These are phyloP conservation scores for Solanum aculeatissimum DNA, from an alignment of 305 asterid genomes.

Conservation along the genomic window DNA sequence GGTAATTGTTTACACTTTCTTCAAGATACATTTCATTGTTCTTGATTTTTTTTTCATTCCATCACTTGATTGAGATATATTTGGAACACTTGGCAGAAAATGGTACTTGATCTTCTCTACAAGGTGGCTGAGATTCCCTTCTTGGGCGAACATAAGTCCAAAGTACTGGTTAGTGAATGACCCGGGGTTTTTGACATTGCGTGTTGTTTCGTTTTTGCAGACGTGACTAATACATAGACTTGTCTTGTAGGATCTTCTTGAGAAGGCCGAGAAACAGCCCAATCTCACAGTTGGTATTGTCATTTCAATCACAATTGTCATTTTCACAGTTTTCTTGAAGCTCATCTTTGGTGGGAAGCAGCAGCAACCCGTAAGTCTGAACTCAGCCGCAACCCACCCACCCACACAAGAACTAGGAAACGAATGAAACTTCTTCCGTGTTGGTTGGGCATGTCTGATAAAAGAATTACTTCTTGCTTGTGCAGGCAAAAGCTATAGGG, in stretches of 20 bases:
- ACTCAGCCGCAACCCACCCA: neutral
- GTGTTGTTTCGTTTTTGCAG: neutral
- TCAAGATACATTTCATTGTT: neutral
- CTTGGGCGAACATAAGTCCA: constrained; percentile 62
- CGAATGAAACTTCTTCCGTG: neutral
- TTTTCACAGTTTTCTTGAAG: constrained; percentile 48
- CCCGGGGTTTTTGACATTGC: neutral
- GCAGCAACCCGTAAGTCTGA: constrained; percentile 22
- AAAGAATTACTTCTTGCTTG: neutral
- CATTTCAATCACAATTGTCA: constrained; percentile 30
- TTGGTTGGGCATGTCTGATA: neutral
- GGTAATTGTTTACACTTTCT: constrained; percentile 24
- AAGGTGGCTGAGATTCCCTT: constrained; percentile 74
- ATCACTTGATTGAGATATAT: neutral
- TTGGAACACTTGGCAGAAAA: constrained; percentile 42
- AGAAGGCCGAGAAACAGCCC: constrained; percentile 85
- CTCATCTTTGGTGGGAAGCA: constrained; percentile 73
- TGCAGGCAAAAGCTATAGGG: constrained; percentile 36
- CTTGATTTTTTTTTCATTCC: neutral
- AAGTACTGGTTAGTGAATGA: constrained; percentile 47
- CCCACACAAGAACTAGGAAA: neutral
- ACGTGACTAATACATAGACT: neutral
- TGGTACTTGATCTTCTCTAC: constrained; percentile 65
- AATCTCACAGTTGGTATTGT: constrained; percentile 63
- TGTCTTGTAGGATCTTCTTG: constrained; percentile 60